Percentiles rank a stretch among this genome's conserved stretches.
Evolutionary conservation across 768 basidiomycete species (phyloP).

Genomic region (Pisolithus sp.): DNA sequence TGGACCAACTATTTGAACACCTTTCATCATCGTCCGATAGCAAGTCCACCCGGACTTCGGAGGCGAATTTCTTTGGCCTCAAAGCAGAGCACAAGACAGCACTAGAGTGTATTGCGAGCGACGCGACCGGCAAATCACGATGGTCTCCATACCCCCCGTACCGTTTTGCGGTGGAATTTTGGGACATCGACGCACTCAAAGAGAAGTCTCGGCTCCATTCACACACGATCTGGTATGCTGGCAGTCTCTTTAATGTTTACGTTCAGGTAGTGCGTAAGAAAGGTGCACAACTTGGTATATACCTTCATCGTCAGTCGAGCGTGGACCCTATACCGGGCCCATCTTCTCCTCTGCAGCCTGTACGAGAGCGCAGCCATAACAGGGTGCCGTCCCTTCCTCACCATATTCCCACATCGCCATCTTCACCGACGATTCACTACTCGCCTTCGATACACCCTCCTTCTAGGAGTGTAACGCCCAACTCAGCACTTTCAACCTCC

Average conservation of each 20-base stretch:
- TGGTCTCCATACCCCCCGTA: slow-evolving; percentile 77
- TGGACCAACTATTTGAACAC: slow-evolving; percentile 64
- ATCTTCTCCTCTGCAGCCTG: slow-evolving; percentile 45
- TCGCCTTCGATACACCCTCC: slow-evolving; percentile 42
- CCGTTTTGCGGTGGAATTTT: slow-evolving; percentile 87
- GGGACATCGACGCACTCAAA: slow-evolving; percentile 72
- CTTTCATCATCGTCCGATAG: slow-evolving; percentile 19
- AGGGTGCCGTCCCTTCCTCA: slow-evolving; percentile 27
- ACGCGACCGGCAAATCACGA: slow-evolving; percentile 38
- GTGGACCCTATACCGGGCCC: slow-evolving; percentile 72
- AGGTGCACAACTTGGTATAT: slow-evolving; percentile 74
- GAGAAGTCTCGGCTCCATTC: slow-evolving; percentile 84
- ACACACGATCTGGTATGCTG: slow-evolving; percentile 85
- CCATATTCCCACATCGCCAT: slow-evolving; percentile 21
- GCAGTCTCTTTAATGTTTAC: slow-evolving; percentile 83
- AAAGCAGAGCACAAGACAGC: slow-evolving; percentile 39
- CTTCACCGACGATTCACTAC: slow-evolving; percentile 30
- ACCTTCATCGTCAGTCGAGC: slow-evolving; percentile 79
- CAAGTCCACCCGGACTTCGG: slow-evolving; percentile 28
- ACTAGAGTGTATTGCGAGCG: slow-evolving; percentile 35
- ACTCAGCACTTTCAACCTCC: slow-evolving; percentile 19
- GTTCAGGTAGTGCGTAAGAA: slow-evolving; percentile 87
- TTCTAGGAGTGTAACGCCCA: slow-evolving; percentile 40
- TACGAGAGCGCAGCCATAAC: slow-evolving; percentile 22
- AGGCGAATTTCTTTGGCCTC: slow-evolving; percentile 62